Percentiles rank a stretch among this genome's conserved stretches.
Conservation (phyloP, 345 rosid species). For the thale cress (Arabidopsis thaliana) region TAIR10.1 NC_003074.8:21741501-21742000, state of each 20-base stretch:
- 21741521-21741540: conserved; percentile 1
- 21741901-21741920: not conserved
- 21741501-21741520: not conserved
- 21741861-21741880: conserved; percentile 21
- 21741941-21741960: not conserved
- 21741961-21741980: not conserved
- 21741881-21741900: conserved; percentile 4
- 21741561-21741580: conserved; percentile 54
- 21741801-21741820: conserved; percentile 12
- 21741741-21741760: conserved; percentile 60
- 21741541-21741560: not conserved
- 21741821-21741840: conserved; percentile 3
- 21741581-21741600: conserved; percentile 60
- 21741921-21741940: not conserved
- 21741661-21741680: conserved; percentile 52
- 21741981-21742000: not conserved
- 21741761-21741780: conserved; percentile 29
- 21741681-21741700: conserved; percentile 62
- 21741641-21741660: conserved; percentile 53
- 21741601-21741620: conserved; percentile 46
- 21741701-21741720: conserved; percentile 70
- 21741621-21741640: conserved; percentile 46
- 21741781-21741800: conserved; percentile 24
- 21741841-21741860: conserved; percentile 19
- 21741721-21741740: conserved; percentile 63